Base-by-base conservation (phyloP, 768 basidiomycete genomes). In the Hemileccinum rubropunctum region DNA sequence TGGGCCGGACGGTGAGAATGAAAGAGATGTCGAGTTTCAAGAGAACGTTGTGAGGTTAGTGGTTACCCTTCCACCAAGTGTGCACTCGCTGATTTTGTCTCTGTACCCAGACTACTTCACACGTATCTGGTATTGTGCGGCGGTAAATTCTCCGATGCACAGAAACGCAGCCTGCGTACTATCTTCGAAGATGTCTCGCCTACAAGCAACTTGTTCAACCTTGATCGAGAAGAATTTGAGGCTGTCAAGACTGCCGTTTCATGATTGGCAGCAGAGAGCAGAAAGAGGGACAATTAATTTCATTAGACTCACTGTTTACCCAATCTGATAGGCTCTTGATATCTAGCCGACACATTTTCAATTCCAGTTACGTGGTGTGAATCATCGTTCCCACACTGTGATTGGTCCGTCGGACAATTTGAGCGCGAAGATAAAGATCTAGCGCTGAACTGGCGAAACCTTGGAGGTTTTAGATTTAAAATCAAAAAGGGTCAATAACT, bases 1-100 rank as follows among this genome's bases (percentile, higher is more conserved):
- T 47, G 88, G 87, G 0, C 74, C 71, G 6, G 84, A 89, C 59
- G 88, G 86, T 15, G 86, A 88, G 51, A 68, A 70, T 37, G 71
- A 71, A n/a, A 79, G 70, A 9, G 88, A 88, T 62, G 59, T 60
- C 3, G 82, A 86, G 47, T 83, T 83, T 34, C 81, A 83, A 64
- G 87, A 87, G 63, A 86, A 84, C 56, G 64, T 79, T 2, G 55
- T 83, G 17, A 74, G 77, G 82, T 81, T 44, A 44, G 76, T 65
- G 11, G 11, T 6, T 35, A 17, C 14, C 23, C 14, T 39, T 30
- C 33, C 4, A 9, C 3, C 27, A 30, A 47, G 14, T 20, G 26
- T 44, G 17, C 30, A 18, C 37, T 49, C 14, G 30, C 33, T 53
- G 33, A 58, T 40, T 13, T 30, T 21, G 27, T 46, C 27, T 32